Base-by-base conservation (phyloP, 1,284 basidiomycete genomes). In the Porogramme epimiltina region DNA sequence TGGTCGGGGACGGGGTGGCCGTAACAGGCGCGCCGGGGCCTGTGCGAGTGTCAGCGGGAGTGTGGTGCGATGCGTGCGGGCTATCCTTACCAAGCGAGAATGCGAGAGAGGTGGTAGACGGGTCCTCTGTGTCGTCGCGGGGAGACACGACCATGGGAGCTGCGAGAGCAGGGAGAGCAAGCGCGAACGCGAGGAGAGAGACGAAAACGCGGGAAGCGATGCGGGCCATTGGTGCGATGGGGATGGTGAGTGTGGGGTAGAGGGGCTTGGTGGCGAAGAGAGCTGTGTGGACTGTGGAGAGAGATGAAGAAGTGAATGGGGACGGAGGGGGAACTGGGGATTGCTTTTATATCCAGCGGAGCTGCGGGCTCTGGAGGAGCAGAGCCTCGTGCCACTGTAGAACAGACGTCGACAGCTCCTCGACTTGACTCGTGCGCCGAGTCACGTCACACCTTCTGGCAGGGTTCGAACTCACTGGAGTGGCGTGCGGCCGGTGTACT, bases 1-100 rank as follows among this genome's bases (percentile, higher is more conserved):
- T n/a, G 34, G 16, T n/a, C 26, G 15, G 16, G 46, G 22, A 13
- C n/a, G 36, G 15, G 23, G 20, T 9, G 16, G 1, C 15, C 23
- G 53, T 24, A 2, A 41, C 42, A n/a, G 41, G n/a, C 3, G 39
- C 5, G 34, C 34, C 34, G 40, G 10, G 28, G 40, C n/a, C 38
- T 42, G 40, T 39, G 44, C 13, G 34, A 42, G 10, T 18, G 31
- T 19, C 26, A 33, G 19, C 33, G 42, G 22, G 10, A 23, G 24
- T 16, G 18, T 8, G 16, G 41, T n/a, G 22, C 28, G 39, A 20
- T 13, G 16, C 22, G 24, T 11, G 19, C 28, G 13, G n/a, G 5
- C 18, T 8, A 28, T 9, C 43, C 49, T 41, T 26, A 55, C 54
- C 43, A 26, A 49, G 42, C 10, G 45, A 42, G 46, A 55, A 55